Percentiles rank a stretch among this genome's conserved stretches.
These are phyloP conservation scores for Aspergillus diversus DNA, from an alignment of 495 filamentous ascomycete genomes.

Conservation along the genomic window DNA sequence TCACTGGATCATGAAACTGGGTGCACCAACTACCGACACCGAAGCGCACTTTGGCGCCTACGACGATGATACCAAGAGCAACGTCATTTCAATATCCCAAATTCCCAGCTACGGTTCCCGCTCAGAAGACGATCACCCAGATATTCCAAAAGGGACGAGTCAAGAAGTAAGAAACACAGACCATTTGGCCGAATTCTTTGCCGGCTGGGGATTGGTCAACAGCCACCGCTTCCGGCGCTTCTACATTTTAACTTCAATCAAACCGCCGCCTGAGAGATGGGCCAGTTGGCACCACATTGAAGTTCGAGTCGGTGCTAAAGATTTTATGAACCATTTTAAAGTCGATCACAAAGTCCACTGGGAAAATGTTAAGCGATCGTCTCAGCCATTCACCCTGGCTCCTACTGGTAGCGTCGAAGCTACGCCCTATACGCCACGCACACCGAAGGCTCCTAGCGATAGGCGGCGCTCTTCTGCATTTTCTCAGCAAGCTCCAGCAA, in stretches of 20 bases:
- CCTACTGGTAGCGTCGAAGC: not conserved
- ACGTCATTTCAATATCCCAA: conserved; percentile 28
- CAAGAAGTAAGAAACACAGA: conserved; percentile 38
- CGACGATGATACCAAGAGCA: conserved; percentile 21
- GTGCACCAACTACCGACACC: conserved; percentile 1
- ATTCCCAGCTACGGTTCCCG: conserved; percentile 30
- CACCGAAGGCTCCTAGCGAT: not conserved
- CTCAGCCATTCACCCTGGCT: not conserved
- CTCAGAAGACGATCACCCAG: conserved; percentile 21
- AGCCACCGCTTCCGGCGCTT: conserved; percentile 40
- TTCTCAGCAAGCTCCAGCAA: not conserved
- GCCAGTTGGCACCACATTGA: conserved; percentile 40
- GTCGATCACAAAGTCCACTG: conserved; percentile 26
- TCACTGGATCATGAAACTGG: conserved; percentile 32
- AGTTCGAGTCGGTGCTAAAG: conserved; percentile 18
- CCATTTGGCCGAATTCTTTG: conserved; percentile 47
- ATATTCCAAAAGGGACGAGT: conserved; percentile 26
- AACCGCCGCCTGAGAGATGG: conserved; percentile 33
- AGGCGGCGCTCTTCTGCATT: not conserved
- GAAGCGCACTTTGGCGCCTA: not conserved
- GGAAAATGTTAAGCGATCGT: conserved; percentile 4
- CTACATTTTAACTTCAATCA: conserved; percentile 27
- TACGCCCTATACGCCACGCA: conserved; percentile 16
- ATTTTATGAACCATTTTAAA: conserved; percentile 22
- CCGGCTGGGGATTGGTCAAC: conserved; percentile 45